Base-by-base conservation (phyloP, 73 alveolate species). In the Chromera velia region DNA sequence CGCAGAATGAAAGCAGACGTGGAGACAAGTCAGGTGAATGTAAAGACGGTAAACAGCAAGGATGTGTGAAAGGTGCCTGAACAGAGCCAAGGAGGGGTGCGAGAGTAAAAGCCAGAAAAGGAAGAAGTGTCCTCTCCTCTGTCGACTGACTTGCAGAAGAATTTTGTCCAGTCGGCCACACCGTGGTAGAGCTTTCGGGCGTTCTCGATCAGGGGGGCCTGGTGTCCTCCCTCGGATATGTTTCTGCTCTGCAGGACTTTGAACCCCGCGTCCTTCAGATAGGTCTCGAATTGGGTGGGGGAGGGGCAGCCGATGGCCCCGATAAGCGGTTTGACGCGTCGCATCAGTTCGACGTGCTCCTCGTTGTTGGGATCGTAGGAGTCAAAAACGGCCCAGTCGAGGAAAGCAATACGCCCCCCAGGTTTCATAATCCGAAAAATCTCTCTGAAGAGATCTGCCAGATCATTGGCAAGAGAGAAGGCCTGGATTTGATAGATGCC, bases 291-390 rank as follows among this genome's bases (percentile, higher is more conserved):
- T 34, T 76, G 76, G 9, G 76, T 4, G 34, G 70, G 71, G 34
- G 33, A 65, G 7, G 83, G 83, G 9, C 76, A 65, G 76, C 83
- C 64, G 13, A 76, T 76, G 6, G 83, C 83, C 29, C 83, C 83
- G 70, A 76, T 46, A 28, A 76, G 0, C 27, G 83, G 83, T 45
- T 76, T 76, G 62, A 76, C 83, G n/a, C n/a, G n/a, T n/a, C n/a
- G n/a, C n/a, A n/a, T n/a, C n/a, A n/a, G n/a, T n/a, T n/a, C n/a
- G n/a, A n/a, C n/a, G n/a, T n/a, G n/a, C n/a, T n/a, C n/a, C n/a
- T n/a, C n/a, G n/a, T n/a, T n/a, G n/a, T n/a, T n/a, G n/a, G n/a
- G n/a, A n/a, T n/a, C n/a, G n/a, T n/a, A n/a, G n/a, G n/a, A n/a
- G n/a, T n/a, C n/a, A n/a, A n/a, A n/a, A n/a, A n/a, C n/a, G n/a